Percentiles rank a stretch among this genome's conserved stretches.
Evolutionary conservation across 306 rosid species (phyloP).

Genomic region (Bauhinia variegata): DNA sequence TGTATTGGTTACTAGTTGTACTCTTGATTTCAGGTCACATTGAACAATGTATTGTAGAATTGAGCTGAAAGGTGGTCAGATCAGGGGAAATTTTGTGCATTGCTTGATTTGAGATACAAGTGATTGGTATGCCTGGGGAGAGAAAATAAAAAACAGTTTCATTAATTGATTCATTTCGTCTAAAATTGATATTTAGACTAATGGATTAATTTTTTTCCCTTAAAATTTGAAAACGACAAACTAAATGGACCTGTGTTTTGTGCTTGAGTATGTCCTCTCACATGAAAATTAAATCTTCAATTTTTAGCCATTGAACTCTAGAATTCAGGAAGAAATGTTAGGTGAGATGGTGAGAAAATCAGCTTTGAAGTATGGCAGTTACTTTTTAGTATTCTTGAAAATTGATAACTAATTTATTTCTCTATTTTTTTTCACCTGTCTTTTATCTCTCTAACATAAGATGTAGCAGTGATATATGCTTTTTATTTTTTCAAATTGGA

Average conservation of each 20-base stretch:
- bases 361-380: constrained; percentile 5
- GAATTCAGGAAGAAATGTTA: neutral
- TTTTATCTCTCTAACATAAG: constrained; percentile 12
- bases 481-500: constrained; percentile 16
- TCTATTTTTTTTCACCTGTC: constrained; percentile 3
- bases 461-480: constrained; percentile 27
- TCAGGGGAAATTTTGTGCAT: neutral
- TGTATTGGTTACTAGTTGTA: neutral
- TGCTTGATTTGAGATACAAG: constrained; percentile 4
- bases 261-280: neutral
- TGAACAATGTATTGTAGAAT: neutral
- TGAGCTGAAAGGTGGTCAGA: constrained; percentile 2
- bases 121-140: neutral
- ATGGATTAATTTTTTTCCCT: neutral
- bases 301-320: too few relatives aligned
- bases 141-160: constrained; percentile 10
- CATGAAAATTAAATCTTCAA: too few relatives aligned
- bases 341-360: neutral
- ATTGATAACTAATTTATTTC: neutral
- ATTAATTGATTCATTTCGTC: too few relatives aligned
- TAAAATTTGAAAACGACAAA: neutral
- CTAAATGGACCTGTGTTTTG: neutral
- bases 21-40: constrained; percentile 1
- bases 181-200: neutral
- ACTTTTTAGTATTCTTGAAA: constrained; percentile 12